Evolutionary conservation across 192 early-diverging fungal genomes (phyloP).

Genomic region (Linnemannia elongata): DNA sequence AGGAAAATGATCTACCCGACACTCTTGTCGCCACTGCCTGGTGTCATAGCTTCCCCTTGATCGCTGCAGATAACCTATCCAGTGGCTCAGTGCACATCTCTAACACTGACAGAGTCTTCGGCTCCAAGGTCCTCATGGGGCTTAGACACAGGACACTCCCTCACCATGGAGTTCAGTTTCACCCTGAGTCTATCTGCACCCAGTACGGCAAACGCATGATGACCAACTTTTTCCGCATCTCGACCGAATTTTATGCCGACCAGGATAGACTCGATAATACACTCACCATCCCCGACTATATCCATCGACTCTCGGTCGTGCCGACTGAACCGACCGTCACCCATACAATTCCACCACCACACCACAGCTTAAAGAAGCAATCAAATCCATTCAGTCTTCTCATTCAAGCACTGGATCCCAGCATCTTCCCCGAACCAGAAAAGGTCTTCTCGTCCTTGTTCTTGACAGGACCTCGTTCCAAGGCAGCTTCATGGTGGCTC

Average conservation of each 20-base stretch:
- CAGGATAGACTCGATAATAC: conserved; percentile 2
- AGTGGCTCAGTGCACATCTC: conserved; percentile 21
- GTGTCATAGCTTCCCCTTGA: conserved; percentile 58
- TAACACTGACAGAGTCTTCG: conserved; percentile 14
- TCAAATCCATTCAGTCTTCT: conserved; percentile 49
- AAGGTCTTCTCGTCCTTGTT: conserved; percentile 58
- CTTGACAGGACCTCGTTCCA: conserved; percentile 44
- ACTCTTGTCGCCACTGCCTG: conserved; percentile 75
- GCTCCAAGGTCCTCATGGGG: conserved; percentile 79
- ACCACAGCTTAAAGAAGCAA: not conserved
- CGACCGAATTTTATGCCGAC: conserved; percentile 55
- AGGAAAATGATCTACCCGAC: conserved; percentile 69
- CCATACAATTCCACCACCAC: not conserved
- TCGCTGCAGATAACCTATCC: conserved; percentile 49
- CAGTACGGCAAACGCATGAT: conserved; percentile 80
- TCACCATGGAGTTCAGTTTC: conserved; percentile 94
- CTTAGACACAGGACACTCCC: conserved; percentile 77
- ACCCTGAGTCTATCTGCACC: conserved; percentile 95
- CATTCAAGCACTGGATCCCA: conserved; percentile 34
- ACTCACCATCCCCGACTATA: conserved; percentile 33
- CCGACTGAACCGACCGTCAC: not conserved
- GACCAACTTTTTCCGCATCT: conserved; percentile 77
- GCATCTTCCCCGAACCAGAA: conserved; percentile 49
- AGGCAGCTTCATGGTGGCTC: conserved; percentile 69
- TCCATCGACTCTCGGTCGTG: conserved; percentile 31